These are phyloP conservation scores for Helicocarpus griseus DNA, from an alignment of 2,329 filamentous ascomycete genomes.

Conservation along the genomic window DNA sequence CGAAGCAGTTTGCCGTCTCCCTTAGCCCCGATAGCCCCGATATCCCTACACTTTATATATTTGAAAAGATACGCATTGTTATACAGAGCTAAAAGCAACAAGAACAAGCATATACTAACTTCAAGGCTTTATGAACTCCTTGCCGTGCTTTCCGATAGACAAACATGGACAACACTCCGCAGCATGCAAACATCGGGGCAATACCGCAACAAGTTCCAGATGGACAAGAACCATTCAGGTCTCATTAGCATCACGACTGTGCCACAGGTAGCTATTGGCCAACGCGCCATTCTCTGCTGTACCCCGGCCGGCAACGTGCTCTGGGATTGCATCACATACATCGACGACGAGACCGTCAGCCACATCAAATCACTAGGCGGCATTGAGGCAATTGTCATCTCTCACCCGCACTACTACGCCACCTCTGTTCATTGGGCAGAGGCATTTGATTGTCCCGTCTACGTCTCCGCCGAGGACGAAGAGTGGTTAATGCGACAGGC, in stretches of 20 bases:
- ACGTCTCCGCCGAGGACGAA: conserved; percentile 55
- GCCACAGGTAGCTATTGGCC: conserved; percentile 62
- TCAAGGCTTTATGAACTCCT: background rate
- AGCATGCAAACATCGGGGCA: conserved; percentile 13
- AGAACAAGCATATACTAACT: background rate
- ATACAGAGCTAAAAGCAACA: background rate
- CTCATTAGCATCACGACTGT: conserved; percentile 21
- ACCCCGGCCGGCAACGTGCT: conserved; percentile 61
- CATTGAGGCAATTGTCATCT: conserved; percentile 62
- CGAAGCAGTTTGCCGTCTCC: background rate
- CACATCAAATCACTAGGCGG: conserved; percentile 54
- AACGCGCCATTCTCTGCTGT: conserved; percentile 60
- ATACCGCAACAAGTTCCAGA: conserved; percentile 18
- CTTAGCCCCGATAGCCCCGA: background rate
- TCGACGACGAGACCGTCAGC: conserved; percentile 54
- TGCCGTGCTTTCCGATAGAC: conserved; percentile 7
- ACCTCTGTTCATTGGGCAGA: conserved; percentile 65
- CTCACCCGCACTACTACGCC: conserved; percentile 74
- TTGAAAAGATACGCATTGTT: background rate
- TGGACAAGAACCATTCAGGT: conserved; percentile 10
- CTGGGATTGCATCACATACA: conserved; percentile 66
- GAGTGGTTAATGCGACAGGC: conserved; percentile 51
- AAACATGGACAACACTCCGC: conserved; percentile 23
- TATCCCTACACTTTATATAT: background rate
- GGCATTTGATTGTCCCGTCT: conserved; percentile 61